phyloP scores from a whole-genome alignment of 805 yeast genomes.

The Scheffersomyces amazonensis region DNA sequence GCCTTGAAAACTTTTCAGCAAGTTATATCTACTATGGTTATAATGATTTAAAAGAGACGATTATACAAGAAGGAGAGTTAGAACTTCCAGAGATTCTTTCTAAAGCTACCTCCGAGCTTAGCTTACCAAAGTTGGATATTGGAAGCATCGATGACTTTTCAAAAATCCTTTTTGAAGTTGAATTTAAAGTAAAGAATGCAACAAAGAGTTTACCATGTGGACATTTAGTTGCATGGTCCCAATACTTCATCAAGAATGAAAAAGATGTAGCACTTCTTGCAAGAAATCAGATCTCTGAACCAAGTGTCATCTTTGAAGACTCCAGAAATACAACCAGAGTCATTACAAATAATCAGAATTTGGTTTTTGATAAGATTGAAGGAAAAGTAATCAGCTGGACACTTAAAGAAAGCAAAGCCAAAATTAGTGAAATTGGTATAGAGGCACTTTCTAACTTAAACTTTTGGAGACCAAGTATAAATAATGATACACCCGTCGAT shows the following conservation, averaged over 20 bases:
- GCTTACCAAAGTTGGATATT: constrained; percentile 3
- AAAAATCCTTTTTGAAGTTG: constrained; percentile 5
- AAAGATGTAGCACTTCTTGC: neutral
- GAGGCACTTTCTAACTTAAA: constrained; percentile 6
- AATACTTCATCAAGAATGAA: constrained; percentile 5
- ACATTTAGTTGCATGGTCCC: constrained; percentile 23
- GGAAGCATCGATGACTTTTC: constrained; percentile 1
- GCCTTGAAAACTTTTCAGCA: constrained; percentile 9
- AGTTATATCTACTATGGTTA: constrained; percentile 6
- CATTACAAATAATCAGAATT: neutral
- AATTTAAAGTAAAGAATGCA: constrained; percentile 6
- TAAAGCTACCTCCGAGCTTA: constrained; percentile 1
- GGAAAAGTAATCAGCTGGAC: constrained; percentile 10
- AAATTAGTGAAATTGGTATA: neutral
- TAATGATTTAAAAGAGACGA: constrained; percentile 4
- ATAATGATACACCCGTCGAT: constrained; percentile 19
- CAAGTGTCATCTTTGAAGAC: neutral
- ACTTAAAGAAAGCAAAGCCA: neutral
- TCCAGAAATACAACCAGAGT: neutral
- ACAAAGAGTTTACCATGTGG: constrained; percentile 10
- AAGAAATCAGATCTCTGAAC: neutral
- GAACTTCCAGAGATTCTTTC: constrained; percentile 5
- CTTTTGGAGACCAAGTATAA: constrained; percentile 30
- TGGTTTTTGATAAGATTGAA: constrained; percentile 6
- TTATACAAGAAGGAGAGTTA: constrained; percentile 5